Base-by-base conservation (phyloP, 2,329 filamentous ascomycete genomes). In the Penicillium sp. region DNA sequence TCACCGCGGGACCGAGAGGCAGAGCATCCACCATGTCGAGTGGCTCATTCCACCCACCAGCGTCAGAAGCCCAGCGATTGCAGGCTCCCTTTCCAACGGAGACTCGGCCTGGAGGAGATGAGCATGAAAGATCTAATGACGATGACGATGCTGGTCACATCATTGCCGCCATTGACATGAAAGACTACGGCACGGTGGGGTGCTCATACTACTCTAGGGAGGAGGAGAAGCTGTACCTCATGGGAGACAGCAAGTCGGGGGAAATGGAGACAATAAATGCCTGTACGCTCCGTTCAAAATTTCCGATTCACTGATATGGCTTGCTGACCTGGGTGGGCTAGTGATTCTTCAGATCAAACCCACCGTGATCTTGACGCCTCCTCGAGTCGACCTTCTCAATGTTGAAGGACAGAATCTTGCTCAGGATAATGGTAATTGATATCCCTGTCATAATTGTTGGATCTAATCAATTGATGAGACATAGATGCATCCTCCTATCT, bases 181-280 rank as follows among this genome's bases (percentile, higher is more conserved):
- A 78, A 51, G 78, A 83, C n/a, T 77, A 80, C 24, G 82, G 79
- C 0, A 82, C 78, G 0, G 75, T 95, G 14, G 91, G 91, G 0
- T 96, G 89, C 65, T 85, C 87, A 37, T 95, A 91, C 62, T 95
- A 91, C 62, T 74, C 84, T 38, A 82, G 84, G 5, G 71, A 77
- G 22, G 81, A 89, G 31, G 83, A 87, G 59, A 81, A 76, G 28
- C 68, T 96, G 3, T 85, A 80, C 48, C 75, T 95, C 35, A 82
- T 94, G 62, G 83, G 91, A 62, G 90, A 96, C 56, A 76, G 87
- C 8, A 75, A 79, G 13, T 74, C 81, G 55, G 85, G 83, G 4
- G 82, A 81, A n/a, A 64, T 80, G n/a, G 82, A 87, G 28, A 71
- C 84, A 10, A 71, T 86, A n/a, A 81, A 87, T 50, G 81, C 77